These are phyloP conservation scores for Coemansia sp. DNA, from an alignment of 192 early-diverging fungal species.

Conservation along the genomic window DNA sequence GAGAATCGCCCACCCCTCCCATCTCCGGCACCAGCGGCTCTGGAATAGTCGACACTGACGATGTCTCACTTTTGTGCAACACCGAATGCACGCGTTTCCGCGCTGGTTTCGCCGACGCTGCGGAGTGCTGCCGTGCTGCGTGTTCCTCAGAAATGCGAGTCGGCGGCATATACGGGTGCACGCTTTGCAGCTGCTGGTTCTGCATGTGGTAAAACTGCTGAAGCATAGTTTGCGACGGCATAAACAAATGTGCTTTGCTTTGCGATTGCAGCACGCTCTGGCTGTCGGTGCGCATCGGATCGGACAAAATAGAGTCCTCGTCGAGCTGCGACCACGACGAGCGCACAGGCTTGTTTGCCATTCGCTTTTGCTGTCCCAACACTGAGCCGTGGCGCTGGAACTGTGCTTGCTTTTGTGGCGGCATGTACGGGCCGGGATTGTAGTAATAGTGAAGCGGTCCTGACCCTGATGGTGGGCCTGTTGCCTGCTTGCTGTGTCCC, in stretches of 20 bases:
- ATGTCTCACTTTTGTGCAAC: conserved; percentile 5
- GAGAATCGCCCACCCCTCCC: background rate
- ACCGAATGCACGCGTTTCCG: conserved; percentile 8
- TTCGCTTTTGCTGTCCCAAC: conserved; percentile 7
- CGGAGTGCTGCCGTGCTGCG: background rate
- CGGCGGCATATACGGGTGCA: conserved; percentile 21
- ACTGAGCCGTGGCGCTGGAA: conserved; percentile 7
- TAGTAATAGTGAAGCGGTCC: background rate
- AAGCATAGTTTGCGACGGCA: conserved; percentile 28
- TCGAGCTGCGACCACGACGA: conserved; percentile 49
- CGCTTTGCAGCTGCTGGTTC: conserved; percentile 42
- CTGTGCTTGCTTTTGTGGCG: background rate
- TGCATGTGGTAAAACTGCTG: conserved; percentile 44
- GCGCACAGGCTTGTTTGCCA: conserved; percentile 17
- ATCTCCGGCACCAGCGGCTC: background rate
- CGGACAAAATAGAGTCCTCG: conserved; percentile 28
- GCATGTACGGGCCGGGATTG: background rate
- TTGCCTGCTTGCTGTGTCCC: background rate
- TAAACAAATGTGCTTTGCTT: conserved; percentile 9
- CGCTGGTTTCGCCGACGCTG: background rate
- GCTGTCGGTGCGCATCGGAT: conserved; percentile 17
- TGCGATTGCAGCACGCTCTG: conserved; percentile 29
- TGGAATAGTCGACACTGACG: conserved; percentile 1
- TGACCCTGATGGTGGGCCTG: background rate
- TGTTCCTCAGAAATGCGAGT: background rate